Evolutionary conservation across 768 basidiomycete genomes (phyloP), one percentile per base, ranked within the genome.

Genomic region (Dentipellis sp.): DNA sequence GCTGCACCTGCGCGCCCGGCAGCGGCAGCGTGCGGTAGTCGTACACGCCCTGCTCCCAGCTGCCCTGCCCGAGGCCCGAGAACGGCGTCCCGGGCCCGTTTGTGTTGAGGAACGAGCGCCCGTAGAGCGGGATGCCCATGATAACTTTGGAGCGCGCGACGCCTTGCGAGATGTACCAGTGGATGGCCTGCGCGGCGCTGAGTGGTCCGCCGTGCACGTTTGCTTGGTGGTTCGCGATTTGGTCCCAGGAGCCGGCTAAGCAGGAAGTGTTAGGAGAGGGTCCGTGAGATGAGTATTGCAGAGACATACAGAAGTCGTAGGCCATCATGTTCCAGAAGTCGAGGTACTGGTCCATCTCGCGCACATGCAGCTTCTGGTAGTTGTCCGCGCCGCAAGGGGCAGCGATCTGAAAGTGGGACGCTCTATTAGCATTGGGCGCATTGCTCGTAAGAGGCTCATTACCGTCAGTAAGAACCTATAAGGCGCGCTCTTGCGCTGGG

Each of bases 291-390:
- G n/a, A n/a, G n/a, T n/a, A n/a, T n/a, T 40, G 23, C 16, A 37
- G 47, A 55, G 19, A 69, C 78, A 55, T 61, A 86, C 87, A 80
- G 63, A 86, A 91, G 67, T 91, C 90, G 61, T 92, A 91, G 1
- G 87, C 84, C 97, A 99, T 99, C 68, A 99, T 71, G 67, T 99
- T 98, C 94, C 94, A 98, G 68, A 97, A 94, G 65, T 92, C 89
- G 21, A 99, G 82, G 56, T 79, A 84, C 57, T 76, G 76, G 67
- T 94, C 86, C 94, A 99, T 98, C 58, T 90, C 90, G 21, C 69
- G 72, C 48, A 93, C 75, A 57, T 83, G 77, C 7, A 98, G 75
- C 61, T 86, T 89, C 67, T 83, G 74, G 71, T 92, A 94, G 63
- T 97, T 84, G 60, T 87, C 78, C 2, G 86, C 80, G 34, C 97